These are phyloP conservation scores for Glycyrrhiza uralensis DNA, from an alignment of 306 rosid species.

Conservation along the genomic window DNA sequence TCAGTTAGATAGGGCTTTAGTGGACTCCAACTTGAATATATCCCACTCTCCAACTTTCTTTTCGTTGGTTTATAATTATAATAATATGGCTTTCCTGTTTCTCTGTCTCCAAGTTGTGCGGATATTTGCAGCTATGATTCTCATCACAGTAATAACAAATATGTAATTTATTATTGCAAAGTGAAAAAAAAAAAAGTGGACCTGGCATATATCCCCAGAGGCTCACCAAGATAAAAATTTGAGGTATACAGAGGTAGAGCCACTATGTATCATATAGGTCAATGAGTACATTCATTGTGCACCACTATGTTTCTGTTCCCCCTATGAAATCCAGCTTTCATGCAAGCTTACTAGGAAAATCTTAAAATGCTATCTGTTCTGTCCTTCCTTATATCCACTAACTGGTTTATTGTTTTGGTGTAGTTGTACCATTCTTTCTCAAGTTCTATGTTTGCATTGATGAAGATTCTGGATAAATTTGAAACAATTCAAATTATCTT, in stretches of 20 bases:
- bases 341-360: conserved; percentile 39
- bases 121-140: conserved; percentile 49
- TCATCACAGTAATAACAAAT: conserved; percentile 28
- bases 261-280: conserved; percentile 49
- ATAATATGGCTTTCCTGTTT: conserved; percentile 30
- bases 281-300: conserved; percentile 54
- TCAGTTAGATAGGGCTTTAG: conserved; percentile 35
- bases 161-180: conserved; percentile 35
- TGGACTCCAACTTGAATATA: conserved; percentile 50
- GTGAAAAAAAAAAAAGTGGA: conserved; percentile 34
- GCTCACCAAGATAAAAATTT: conserved; percentile 34
- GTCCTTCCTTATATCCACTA: conserved; percentile 33
- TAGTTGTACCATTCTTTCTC: conserved; percentile 7
- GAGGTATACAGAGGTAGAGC: conserved; percentile 40
- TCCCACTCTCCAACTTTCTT: conserved; percentile 39
- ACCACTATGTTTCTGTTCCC: conserved; percentile 48
- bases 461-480: conserved; percentile 25
- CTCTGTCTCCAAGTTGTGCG: conserved; percentile 37
- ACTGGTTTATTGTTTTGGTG: conserved; percentile 11
- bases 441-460: conserved; percentile 35
- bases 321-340: conserved; percentile 53
- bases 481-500: conserved; percentile 22
- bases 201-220: conserved; percentile 48
- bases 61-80: conserved; percentile 30
- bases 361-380: conserved; percentile 22